These are phyloP conservation scores for Cetradonia linearis DNA, from an alignment of 495 filamentous ascomycete genomes.

Conservation along the genomic window DNA sequence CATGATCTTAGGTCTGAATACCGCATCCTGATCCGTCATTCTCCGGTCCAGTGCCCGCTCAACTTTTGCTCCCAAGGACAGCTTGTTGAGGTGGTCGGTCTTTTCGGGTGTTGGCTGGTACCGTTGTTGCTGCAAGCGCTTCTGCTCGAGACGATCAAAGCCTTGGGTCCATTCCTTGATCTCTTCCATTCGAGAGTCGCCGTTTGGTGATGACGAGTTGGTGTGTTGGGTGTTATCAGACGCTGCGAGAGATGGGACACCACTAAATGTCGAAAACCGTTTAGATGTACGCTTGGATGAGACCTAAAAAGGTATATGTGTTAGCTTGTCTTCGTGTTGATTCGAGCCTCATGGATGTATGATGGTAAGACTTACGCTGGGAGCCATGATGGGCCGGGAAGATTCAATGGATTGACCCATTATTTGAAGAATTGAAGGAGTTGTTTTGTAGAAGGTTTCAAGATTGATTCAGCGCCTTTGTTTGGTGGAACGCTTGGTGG, in stretches of 20 bases:
- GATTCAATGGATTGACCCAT: slow-evolving; percentile 65
- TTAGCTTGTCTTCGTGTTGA: neutral
- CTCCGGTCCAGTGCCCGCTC: slow-evolving; percentile 83
- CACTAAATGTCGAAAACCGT: slow-evolving; percentile 74
- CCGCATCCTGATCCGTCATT: slow-evolving; percentile 86
- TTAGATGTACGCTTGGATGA: slow-evolving; percentile 56
- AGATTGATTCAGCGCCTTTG: neutral
- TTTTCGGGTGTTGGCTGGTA: slow-evolving; percentile 77
- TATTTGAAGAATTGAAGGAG: neutral
- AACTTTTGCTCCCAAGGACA: slow-evolving; percentile 86
- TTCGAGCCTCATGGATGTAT: neutral
- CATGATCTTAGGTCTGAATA: slow-evolving; percentile 51
- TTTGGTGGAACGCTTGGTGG: neutral
- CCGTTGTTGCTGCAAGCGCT: slow-evolving; percentile 71
- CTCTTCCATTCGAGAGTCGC: slow-evolving; percentile 52
- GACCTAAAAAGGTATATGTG: slow-evolving; percentile 24
- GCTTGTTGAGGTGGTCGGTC: slow-evolving; percentile 72
- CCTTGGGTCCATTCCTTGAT: slow-evolving; percentile 74
- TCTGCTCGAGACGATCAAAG: slow-evolving; percentile 85
- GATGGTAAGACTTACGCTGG: slow-evolving; percentile 46
- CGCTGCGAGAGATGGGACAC: slow-evolving; percentile 59
- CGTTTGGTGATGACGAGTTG: slow-evolving; percentile 49
- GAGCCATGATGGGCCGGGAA: slow-evolving; percentile 65
- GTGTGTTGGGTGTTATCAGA: slow-evolving; percentile 46
- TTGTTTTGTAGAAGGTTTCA: neutral